A percentile compares a stretch with the other conserved stretches of the same genome.
Evolutionary conservation across 1,139 yeast genomes (phyloP).

Genomic region (Saccharomyces hybrid): DNA sequence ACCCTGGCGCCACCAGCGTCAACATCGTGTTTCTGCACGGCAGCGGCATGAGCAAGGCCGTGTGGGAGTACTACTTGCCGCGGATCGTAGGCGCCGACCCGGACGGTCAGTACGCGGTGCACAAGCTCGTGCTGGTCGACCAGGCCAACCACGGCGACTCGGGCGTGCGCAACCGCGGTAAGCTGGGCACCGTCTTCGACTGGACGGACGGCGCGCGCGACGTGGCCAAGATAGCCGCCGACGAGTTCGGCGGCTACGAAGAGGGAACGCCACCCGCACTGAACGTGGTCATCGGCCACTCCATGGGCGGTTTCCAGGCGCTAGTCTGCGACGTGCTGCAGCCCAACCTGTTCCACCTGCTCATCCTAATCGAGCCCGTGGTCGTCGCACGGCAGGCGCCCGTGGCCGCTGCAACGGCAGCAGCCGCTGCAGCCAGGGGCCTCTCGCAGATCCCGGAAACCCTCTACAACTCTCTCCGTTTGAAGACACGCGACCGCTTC

Average conservation of each 20-base stretch:
- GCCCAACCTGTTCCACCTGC: slow-evolving; percentile 48
- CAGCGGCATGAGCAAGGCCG: slow-evolving; percentile 57
- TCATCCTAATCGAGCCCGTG: slow-evolving; percentile 59
- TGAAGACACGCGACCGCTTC: slow-evolving; percentile 31
- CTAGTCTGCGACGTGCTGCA: slow-evolving; percentile 44
- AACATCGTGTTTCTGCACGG: slow-evolving; percentile 62
- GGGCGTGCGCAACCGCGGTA: slow-evolving; percentile 43
- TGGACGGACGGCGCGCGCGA: slow-evolving; percentile 69
- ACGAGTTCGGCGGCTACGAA: slow-evolving; percentile 30
- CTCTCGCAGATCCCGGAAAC: slow-evolving; percentile 12
- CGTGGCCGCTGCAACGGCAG: slow-evolving; percentile 7
- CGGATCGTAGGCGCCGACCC: slow-evolving; percentile 34
- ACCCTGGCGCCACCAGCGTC: slow-evolving; percentile 19
- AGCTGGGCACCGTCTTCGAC: slow-evolving; percentile 44
- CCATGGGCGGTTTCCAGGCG: slow-evolving; percentile 59
- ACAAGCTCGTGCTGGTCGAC: slow-evolving; percentile 46
- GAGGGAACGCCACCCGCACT: slow-evolving; percentile 15
- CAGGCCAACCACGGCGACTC: slow-evolving; percentile 65
- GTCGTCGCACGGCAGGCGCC: slow-evolving; percentile 22
- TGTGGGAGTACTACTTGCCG: slow-evolving; percentile 55
- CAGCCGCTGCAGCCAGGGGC: background rate
- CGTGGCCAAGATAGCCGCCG: slow-evolving; percentile 40
- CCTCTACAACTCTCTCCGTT: slow-evolving; percentile 16
- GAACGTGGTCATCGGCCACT: slow-evolving; percentile 62
- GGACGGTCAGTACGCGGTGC: slow-evolving; percentile 27